Conservation (phyloP, 345 rosid genomes). For the Gossypium raimondii region DNA sequence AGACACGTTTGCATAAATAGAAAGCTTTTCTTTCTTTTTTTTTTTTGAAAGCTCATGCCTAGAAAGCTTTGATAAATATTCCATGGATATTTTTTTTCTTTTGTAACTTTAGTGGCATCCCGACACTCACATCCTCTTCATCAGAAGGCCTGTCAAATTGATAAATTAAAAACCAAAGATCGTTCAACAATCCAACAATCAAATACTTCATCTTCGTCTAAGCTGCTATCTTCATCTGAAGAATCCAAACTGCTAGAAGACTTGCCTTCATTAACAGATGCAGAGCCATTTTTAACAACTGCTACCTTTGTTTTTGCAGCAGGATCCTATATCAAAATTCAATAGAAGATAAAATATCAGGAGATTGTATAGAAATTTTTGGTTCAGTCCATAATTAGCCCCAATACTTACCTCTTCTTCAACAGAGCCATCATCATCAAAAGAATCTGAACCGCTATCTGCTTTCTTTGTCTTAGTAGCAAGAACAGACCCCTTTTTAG, state of each 20-base stretch:
- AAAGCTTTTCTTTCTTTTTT: too few species aligned
- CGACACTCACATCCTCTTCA: neutral
- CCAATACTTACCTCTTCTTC: neutral
- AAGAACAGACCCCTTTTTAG: slow-evolving; percentile 26
- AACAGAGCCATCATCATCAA: slow-evolving; percentile 26
- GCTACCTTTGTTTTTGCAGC: slow-evolving; percentile 27
- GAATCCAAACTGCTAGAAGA: slow-evolving; percentile 19
- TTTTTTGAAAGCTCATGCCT: too few species aligned
- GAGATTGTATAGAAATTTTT: neutral
- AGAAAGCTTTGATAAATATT: too few species aligned
- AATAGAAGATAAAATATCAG: neutral
- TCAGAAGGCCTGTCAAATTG: neutral
- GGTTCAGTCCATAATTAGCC: neutral
- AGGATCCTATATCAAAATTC: slow-evolving; percentile 19
- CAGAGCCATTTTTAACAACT: slow-evolving; percentile 23
- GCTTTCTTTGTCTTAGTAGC: slow-evolving; percentile 31
- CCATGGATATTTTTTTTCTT: too few species aligned
- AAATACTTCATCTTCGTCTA: slow-evolving; percentile 1
- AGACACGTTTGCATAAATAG: too few species aligned
- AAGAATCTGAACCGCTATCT: slow-evolving; percentile 32
- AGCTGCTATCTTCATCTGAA: slow-evolving; percentile 18
- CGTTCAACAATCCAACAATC: neutral
- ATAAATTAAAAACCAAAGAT: neutral
- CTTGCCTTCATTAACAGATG: slow-evolving; percentile 21
- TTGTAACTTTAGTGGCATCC: too few species aligned